Base-by-base conservation (phyloP, 768 basidiomycete species). In the Trichaptum fuscoviolaceum region DNA sequence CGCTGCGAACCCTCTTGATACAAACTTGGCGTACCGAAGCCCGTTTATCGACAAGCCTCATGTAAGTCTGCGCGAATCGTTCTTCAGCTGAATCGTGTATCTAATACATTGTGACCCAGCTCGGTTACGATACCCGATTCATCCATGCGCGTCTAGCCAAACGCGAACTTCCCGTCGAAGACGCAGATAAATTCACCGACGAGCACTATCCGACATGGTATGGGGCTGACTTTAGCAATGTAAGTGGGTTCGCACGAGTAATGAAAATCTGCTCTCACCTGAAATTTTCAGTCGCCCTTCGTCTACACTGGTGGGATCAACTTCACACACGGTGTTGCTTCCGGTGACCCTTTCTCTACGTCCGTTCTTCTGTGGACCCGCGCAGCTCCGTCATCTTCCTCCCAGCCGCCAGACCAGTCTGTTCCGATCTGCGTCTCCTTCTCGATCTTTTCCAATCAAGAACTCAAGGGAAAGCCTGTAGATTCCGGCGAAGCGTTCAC, bases 321-420 rank as follows among this genome's bases (percentile, higher is more conserved):
- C 65, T 83, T 84, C 68, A 83, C 82, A 12, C 82, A 83, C 68
- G 66, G 67, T 58, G 70, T 73, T 62, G 73, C 73, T 17, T 73
- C 73, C 6, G 73, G 73, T 7, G 84, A 87, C 70, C 85, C 86
- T 4, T 79, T 83, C 61, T 82, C 83, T 67, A 79, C 77, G 23
- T 85, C 84, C 25, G 79, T 86, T 36, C 77, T 85, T 42, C 77
- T 86, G 20, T 87, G 86, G 85, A 87, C 85, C 2, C 83, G 84
- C 25, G 83, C 85, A 1, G 75, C 77, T 23, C 80, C 83, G 12
- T 57, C 70, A 10, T 64, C 67, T 2, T 73, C 75, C 25, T 62
- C 72, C 17, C 58, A 72, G 52, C 70, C 74, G 62, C 83, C 82
- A 0, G 83, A 84, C 70, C 78, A 82, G 67, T 82, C 80, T 69